Conservation (phyloP, 805 yeast species). For the Hanseniaspora vineae region DNA sequence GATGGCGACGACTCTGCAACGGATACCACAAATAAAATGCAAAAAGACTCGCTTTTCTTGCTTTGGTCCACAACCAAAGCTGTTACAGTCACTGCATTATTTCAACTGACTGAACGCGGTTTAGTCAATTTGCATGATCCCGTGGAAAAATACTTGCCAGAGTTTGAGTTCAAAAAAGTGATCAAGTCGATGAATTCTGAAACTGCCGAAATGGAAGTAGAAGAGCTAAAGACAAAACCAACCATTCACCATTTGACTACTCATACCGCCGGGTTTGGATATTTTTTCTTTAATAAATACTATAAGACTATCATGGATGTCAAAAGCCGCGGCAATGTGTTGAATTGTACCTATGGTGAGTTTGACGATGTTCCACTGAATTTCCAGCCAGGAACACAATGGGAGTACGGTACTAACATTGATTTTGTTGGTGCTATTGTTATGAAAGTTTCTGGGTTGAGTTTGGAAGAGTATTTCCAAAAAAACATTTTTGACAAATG, state of each 20-base stretch:
- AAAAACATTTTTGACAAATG: constrained; percentile 20
- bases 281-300: constrained; percentile 18
- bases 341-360: constrained; percentile 9
- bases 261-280: constrained; percentile 28
- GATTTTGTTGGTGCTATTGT: constrained; percentile 25
- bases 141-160: constrained; percentile 20
- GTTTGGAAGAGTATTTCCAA: constrained; percentile 16
- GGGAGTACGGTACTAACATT: constrained; percentile 23
- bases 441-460: constrained; percentile 15
- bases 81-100: constrained; percentile 20
- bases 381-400: constrained; percentile 24
- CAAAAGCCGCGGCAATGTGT: constrained; percentile 8
- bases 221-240: constrained; percentile 13
- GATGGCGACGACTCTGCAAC: constrained; percentile 2
- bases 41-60: constrained; percentile 15
- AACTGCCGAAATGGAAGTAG: constrained; percentile 12
- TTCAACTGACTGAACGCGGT: constrained; percentile 24
- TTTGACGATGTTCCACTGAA: constrained; percentile 14
- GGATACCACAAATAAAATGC: constrained; percentile 1
- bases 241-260: constrained; percentile 23
- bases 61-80: constrained; percentile 24
- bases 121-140: constrained; percentile 19
- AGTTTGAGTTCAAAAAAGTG: constrained; percentile 12
- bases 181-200: constrained; percentile 13
- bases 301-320: constrained; percentile 9